Conservation (phyloP, 2,329 filamentous ascomycete species). For the Stemphylium beticola region DNA sequence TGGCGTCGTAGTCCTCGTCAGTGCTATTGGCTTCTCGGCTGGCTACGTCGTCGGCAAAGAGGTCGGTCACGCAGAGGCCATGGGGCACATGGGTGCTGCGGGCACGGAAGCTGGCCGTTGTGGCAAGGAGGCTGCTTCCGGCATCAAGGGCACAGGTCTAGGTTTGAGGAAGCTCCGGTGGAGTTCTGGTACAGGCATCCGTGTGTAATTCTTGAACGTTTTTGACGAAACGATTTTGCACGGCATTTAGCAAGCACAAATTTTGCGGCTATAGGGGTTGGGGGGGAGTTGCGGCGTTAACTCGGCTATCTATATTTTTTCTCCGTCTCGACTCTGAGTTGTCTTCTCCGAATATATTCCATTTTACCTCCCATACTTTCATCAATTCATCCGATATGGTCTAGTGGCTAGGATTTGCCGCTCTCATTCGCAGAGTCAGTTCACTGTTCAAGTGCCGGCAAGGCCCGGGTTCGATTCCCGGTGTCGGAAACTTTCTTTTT, state of each 20-base stretch:
- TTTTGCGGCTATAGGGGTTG: not conserved
- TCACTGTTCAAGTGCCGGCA: too few species aligned
- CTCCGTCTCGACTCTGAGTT: too few species aligned
- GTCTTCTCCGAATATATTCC: too few species aligned
- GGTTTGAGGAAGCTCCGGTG: constrained; percentile 43
- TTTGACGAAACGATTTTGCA: constrained; percentile 3
- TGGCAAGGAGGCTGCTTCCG: constrained; percentile 40
- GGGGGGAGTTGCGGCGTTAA: not conserved
- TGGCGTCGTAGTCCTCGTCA: constrained; percentile 68
- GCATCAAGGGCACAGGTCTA: constrained; percentile 34
- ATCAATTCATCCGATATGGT: too few species aligned
- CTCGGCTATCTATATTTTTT: too few species aligned
- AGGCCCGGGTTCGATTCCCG: too few species aligned
- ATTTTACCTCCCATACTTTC: too few species aligned
- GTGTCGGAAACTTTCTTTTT: too few species aligned
- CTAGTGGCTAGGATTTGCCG: too few species aligned
- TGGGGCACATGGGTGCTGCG: constrained; percentile 39
- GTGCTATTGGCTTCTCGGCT: constrained; percentile 68
- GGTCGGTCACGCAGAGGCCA: constrained; percentile 60
- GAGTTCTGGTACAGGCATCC: constrained; percentile 35
- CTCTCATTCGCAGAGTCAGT: too few species aligned
- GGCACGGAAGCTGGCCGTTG: constrained; percentile 42
- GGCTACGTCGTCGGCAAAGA: constrained; percentile 68
- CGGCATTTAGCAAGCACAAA: constrained; percentile 5
- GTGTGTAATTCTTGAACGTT: constrained; percentile 11